Percentiles rank a stretch among this genome's conserved stretches.
phyloP scores from a whole-genome alignment of 2,329 filamentous ascomycete genomes.

The Microcyclospora pomicola region DNA sequence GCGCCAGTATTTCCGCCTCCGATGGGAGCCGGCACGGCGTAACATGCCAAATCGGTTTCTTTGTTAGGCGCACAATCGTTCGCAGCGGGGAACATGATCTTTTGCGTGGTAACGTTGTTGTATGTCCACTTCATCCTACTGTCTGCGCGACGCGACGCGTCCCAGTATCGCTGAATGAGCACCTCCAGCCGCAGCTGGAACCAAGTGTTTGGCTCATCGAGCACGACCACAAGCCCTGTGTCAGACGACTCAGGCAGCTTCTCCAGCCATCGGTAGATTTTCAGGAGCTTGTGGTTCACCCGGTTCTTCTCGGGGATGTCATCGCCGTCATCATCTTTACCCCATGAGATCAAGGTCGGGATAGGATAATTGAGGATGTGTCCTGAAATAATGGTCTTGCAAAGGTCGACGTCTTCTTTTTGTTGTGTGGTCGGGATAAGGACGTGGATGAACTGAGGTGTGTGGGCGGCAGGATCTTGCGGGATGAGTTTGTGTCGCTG shows the following conservation, averaged over 20 bases:
- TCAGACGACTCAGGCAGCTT: conserved; percentile 1
- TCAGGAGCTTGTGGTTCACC: no score
- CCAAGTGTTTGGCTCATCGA: conserved; percentile 15
- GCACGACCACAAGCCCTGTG: conserved; percentile 13
- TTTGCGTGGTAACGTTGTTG: conserved; percentile 27
- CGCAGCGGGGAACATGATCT: conserved; percentile 41
- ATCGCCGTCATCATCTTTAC: background rate
- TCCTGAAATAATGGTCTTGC: conserved; percentile 10
- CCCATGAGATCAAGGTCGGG: conserved; percentile 8
- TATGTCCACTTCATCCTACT: no score
- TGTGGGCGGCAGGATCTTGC: no score
- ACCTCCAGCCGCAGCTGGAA: conserved; percentile 13
- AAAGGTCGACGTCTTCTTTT: conserved; percentile 12
- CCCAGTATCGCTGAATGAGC: conserved; percentile 10
- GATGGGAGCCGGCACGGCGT: conserved; percentile 37
- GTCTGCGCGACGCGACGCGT: no score
- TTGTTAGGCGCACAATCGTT: conserved; percentile 38
- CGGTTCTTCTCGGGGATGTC: background rate
- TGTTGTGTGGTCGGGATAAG: conserved; percentile 11
- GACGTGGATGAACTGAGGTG: conserved; percentile 10
- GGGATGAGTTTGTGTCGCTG: no score
- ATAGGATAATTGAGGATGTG: conserved; percentile 10
- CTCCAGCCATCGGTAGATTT: no score
- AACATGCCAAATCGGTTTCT: conserved; percentile 29
- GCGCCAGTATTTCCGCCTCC: conserved; percentile 21